Base-by-base conservation (phyloP, 371 early-diverging fungal genomes). In the Rhizopus delemar region DNA sequence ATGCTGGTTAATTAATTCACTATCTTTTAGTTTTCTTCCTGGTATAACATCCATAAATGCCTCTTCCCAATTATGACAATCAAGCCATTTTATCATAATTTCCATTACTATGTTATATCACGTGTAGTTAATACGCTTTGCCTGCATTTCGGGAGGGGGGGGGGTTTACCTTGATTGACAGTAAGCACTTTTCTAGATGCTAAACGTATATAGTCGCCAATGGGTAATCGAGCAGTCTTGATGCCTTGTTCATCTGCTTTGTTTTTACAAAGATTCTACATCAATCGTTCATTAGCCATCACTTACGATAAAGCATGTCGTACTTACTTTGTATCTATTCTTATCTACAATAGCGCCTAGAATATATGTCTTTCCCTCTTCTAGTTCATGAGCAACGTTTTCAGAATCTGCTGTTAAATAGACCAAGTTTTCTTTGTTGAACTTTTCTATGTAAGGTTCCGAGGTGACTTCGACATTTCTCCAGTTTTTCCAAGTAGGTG, bases 341-440 rank as follows among this genome's bases (percentile, higher is more conserved):
- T 90, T 90, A 72, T 98, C 98, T 1, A 98, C 98, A 59, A 98
- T 86, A 2, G 94, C 97, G 41, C 98, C 98, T 66, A 98, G 87
- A 31, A 98, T 73, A 67, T 96, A 96, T 3, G 84, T 81, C 49
- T 88, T 91, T 0, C 69, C 70, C 28, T 81, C 82, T 8, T 94
- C 94, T 28, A 98, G 70, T 5, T 73, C 67, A 7, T 79, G 66
- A 12, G 91, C 66, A 8, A 82, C 78, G 52, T 91, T 88, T 12
- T 85, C 83, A 8, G 94, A 88, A 67, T 97, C 98, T 5, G 97
- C 98, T 0, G 94, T 90, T 41, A 97, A 73, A 68, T 96, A 97
- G 3, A 95, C 86, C 31, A 95, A 71, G 31, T 86, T 69, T 1
- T 84, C 81, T 41, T 75, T 82, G 15, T 77, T 75, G 35, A 77